These are phyloP conservation scores for Carallia brachiata DNA, from an alignment of 345 rosid genomes.

Conservation along the genomic window DNA sequence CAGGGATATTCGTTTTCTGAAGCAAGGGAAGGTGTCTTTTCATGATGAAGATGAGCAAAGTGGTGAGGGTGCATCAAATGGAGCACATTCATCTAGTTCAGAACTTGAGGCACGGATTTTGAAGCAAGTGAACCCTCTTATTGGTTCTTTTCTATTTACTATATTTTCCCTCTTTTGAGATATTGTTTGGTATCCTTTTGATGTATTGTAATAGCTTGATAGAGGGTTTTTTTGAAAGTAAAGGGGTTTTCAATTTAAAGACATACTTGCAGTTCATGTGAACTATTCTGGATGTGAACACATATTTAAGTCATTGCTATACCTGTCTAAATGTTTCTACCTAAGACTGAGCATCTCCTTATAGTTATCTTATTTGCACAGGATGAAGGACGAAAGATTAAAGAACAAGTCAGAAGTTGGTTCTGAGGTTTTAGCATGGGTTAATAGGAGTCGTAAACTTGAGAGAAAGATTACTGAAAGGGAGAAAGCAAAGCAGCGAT, in stretches of 20 bases:
- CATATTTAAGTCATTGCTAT: neutral
- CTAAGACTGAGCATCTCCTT: neutral
- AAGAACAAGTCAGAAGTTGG: conserved; percentile 60
- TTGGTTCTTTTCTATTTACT: neutral
- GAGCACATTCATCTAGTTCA: conserved; percentile 29
- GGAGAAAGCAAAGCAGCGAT: conserved; percentile 74
- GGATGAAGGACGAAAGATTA: conserved; percentile 82
- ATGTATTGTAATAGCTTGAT: neutral
- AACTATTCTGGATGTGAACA: neutral
- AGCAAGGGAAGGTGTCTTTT: conserved; percentile 21
- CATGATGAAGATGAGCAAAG: conserved; percentile 31
- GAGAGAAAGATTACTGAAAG: conserved; percentile 68
- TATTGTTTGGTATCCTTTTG: neutral
- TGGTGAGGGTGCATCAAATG: conserved; percentile 37
- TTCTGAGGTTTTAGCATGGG: conserved; percentile 76
- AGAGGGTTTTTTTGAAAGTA: neutral
- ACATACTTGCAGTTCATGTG: neutral
- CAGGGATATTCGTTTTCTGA: conserved; percentile 34
- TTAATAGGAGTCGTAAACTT: conserved; percentile 67
- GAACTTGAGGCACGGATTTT: conserved; percentile 61
- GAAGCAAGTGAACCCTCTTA: conserved; percentile 47
- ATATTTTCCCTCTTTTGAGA: neutral
- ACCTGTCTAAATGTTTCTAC: neutral
- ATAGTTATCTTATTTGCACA: conserved; percentile 18
- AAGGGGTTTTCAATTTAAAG: neutral